phyloP scores from a whole-genome alignment of 108 stramenopile species.

The Nitzschia inconspicua region DNA sequence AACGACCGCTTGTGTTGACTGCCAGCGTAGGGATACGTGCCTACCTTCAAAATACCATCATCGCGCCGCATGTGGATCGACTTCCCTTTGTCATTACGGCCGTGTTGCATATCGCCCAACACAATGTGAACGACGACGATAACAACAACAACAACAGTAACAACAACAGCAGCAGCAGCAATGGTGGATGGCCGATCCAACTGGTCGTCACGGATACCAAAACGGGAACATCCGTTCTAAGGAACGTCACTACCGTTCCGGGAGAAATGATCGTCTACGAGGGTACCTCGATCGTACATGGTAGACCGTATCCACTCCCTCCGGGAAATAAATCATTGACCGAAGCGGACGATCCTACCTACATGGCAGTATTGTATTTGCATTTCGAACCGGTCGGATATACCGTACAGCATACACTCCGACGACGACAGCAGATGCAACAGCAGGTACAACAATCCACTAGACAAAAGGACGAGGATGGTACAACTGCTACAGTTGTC shows the following conservation, averaged over 20 bases:
- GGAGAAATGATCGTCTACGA: conserved; percentile 95
- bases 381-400: conserved; percentile 85
- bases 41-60: conserved; percentile 64
- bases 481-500: background rate
- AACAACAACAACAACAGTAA: too few relatives aligned
- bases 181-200: conserved; percentile 95
- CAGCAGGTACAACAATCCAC: too few relatives aligned
- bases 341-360: conserved; percentile 32
- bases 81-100: conserved; percentile 84
- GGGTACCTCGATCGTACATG: conserved; percentile 87
- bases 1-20: conserved; percentile 65
- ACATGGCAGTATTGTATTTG: conserved; percentile 81
- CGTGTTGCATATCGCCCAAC: conserved; percentile 87
- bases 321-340: too few relatives aligned
- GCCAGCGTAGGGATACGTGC: conserved; percentile 90
- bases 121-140: conserved; percentile 63
- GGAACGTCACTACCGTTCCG: conserved; percentile 87
- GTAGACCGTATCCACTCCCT: conserved; percentile 86
- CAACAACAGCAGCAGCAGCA: too few relatives aligned
- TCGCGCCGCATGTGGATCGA: conserved; percentile 92
- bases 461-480: too few relatives aligned
- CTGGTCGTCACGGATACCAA: conserved; percentile 88
- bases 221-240: conserved; percentile 71
- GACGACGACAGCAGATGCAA: conserved; percentile 1
- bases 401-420: conserved; percentile 26